Evolutionary conservation across 1,139 yeast species (phyloP).

Genomic region (Suhomyces bolitotheri): DNA sequence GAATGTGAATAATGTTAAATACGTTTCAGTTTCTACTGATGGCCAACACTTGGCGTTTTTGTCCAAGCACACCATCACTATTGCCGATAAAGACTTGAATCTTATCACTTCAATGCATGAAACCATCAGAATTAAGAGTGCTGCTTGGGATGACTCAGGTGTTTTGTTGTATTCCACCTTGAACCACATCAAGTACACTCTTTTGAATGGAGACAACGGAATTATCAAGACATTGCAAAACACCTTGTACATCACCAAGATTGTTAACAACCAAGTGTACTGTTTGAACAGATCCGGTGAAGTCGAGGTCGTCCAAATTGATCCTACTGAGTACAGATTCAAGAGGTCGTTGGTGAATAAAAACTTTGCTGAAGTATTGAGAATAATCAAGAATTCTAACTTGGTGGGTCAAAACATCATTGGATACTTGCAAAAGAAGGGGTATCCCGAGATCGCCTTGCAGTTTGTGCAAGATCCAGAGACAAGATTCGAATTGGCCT

Average conservation of each 20-base stretch:
- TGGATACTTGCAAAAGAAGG: conserved; percentile 91
- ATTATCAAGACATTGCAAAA: conserved; percentile 89
- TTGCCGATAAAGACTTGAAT: conserved; percentile 78
- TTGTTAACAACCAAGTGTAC: conserved; percentile 68
- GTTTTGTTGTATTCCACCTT: conserved; percentile 90
- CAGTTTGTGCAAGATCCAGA: conserved; percentile 97
- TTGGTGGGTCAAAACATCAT: conserved; percentile 97
- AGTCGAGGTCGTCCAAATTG: conserved; percentile 76
- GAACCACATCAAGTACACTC: conserved; percentile 91
- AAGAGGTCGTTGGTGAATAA: conserved; percentile 88
- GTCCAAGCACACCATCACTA: conserved; percentile 89
- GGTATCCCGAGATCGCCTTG: conserved; percentile 90
- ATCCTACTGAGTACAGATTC: conserved; percentile 96
- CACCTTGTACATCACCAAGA: conserved; percentile 82
- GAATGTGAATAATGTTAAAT: conserved; percentile 77
- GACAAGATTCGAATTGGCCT: conserved; percentile 91
- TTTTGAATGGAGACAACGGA: conserved; percentile 93
- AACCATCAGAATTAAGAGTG: conserved; percentile 94
- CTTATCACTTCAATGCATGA: conserved; percentile 87
- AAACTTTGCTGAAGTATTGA: conserved; percentile 87
- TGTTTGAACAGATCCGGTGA: conserved; percentile 85
- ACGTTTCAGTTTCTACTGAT: conserved; percentile 85
- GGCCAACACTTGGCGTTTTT: conserved; percentile 86
- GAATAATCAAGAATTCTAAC: conserved; percentile 84
- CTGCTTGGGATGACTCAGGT: conserved; percentile 96